Evolutionary conservation across 73 alveolate genomes (phyloP).

Genomic region (Paramecium primaurelia): DNA sequence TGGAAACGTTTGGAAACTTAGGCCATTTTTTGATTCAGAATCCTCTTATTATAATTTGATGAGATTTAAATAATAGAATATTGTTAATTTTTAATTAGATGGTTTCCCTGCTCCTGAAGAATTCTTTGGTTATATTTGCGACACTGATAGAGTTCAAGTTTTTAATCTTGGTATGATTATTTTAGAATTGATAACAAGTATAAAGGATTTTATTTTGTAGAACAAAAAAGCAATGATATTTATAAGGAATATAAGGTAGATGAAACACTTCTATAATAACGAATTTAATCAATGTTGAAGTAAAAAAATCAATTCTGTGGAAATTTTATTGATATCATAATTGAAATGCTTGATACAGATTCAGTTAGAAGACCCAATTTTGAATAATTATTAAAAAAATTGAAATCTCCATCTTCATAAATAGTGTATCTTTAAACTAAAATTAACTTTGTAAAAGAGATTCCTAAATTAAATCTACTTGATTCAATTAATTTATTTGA

Average conservation of each 20-base stretch:
- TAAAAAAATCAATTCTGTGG: background rate
- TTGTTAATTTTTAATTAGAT: background rate
- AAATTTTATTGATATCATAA: background rate
- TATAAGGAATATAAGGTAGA: background rate
- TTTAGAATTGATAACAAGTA: background rate
- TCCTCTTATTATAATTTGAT: background rate
- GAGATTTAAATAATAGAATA: background rate
- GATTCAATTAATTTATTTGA: background rate
- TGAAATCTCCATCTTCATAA: background rate
- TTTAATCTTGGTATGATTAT: background rate
- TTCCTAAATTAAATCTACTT: background rate
- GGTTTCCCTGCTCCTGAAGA: conserved; percentile 14
- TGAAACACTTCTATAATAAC: background rate
- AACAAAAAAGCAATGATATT: background rate
- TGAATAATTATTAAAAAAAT: background rate
- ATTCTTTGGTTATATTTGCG: background rate
- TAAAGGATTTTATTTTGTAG: background rate
- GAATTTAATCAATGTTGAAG: background rate
- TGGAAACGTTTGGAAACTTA: background rate
- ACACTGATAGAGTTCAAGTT: background rate
- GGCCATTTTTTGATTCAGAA: background rate
- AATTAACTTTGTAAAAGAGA: background rate
- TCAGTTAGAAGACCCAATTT: background rate
- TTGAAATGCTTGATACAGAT: background rate
- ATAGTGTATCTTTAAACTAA: background rate